Evolutionary conservation across 1,139 yeast species (phyloP), one percentile per base, ranked within the genome.

Genomic region (Lodderomyces parapsilosis): DNA sequence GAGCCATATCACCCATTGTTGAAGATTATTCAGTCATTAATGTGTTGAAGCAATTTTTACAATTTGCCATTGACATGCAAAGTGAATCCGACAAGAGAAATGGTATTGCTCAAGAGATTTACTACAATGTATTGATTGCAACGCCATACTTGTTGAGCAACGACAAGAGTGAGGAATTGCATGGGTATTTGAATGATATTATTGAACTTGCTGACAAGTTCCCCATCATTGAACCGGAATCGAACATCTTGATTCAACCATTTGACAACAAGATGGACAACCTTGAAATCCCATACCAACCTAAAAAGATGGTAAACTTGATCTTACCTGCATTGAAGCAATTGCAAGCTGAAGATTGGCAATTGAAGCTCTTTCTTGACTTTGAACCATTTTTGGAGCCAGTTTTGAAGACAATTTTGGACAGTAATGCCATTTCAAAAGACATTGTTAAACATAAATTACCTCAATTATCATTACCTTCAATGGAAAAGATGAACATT

Each of bases 91-190:
- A 61, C 1, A 54, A 56, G 31, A 73, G 87, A 59, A 69, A 65
- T 42, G 80, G 86, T 0, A 63, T 84, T 40, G 86, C 89, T 2
- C 91, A 87, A 57, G 83, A 84, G 40, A 63, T 89, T 17, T 87
- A 67, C 57, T 81, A 80, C 51, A 79, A 81, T 50, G 79, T 83
- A 1, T 65, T 87, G 48, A 62, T 86, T 24, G 73, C 90, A 6
- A 56, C 88, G 38, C 96, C 97, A 3, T 88, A 83, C 58, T 62
- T 85, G 46, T 67, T 80, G 50, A 71, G 77, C 45, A 78, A 78
- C 48, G 76, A 71, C 41, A 58, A 57, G 22, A 54, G 64, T 1
- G 65, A 56, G 4, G 68, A 57, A 30, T 56, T 73, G 35, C 65
- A 65, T 13, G 56, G 49, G 1, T 62, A 68, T 18, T 70, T 77